phyloP scores from a whole-genome alignment of 148 eudicot species.

The Fagopyrum homotropicum region DNA sequence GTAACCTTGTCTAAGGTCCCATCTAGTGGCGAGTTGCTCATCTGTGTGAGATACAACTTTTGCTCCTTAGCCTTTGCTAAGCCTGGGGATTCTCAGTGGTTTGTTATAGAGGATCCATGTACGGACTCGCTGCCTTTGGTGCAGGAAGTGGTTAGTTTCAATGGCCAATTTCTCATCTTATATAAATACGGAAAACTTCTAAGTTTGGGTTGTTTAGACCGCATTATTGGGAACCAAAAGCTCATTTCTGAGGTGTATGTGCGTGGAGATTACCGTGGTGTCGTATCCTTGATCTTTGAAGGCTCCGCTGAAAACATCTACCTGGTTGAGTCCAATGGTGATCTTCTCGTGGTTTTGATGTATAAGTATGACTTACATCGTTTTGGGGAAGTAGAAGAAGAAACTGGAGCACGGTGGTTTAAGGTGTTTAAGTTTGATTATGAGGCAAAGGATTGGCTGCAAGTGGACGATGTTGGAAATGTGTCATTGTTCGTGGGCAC shows the following conservation, averaged over 20 bases:
- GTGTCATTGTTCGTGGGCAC: neutral
- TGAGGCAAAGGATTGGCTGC: neutral
- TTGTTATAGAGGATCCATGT: neutral
- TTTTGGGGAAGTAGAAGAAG: neutral
- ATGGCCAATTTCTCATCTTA: neutral
- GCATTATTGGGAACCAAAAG: neutral
- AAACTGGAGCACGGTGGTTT: neutral
- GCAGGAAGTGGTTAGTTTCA: neutral
- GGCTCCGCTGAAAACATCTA: neutral
- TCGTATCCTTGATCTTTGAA: neutral
- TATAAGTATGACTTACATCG: neutral
- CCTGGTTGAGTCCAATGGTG: neutral
- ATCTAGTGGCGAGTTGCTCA: neutral
- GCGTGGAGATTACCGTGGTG: neutral
- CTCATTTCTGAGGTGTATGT: neutral
- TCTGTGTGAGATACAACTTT: neutral
- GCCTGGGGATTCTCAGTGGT: neutral
- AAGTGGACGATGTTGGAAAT: slow-evolving; percentile 6
- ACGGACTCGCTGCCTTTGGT: neutral
- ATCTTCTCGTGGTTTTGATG: neutral
- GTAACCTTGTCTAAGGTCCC: neutral
- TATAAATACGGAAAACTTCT: neutral
- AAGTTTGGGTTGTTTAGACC: neutral
- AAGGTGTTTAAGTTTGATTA: neutral
- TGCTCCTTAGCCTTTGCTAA: neutral